Percentiles rank a stretch among this genome's conserved stretches.
These are phyloP conservation scores for Salvia rosmarinus DNA, from an alignment of 257 asterid genomes.

Conservation along the genomic window DNA sequence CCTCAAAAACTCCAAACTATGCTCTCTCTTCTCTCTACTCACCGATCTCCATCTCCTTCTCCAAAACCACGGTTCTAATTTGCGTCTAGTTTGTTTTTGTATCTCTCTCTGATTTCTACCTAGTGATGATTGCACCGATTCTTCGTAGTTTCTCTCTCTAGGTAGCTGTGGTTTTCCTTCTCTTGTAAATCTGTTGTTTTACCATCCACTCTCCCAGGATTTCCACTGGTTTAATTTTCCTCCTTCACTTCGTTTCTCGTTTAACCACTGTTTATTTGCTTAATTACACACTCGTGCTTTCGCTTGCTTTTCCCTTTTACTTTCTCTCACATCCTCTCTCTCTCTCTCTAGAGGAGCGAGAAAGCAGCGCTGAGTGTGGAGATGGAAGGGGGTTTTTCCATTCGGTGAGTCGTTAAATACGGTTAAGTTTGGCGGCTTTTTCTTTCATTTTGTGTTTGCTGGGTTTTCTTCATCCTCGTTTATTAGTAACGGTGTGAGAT, in stretches of 20 bases:
- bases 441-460: neutral
- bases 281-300: too few species aligned
- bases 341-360: constrained; percentile 17
- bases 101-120: neutral
- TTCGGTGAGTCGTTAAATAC: constrained; percentile 40
- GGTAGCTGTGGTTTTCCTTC: neutral
- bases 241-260: neutral
- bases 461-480: constrained; percentile 19
- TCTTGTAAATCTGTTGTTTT: constrained; percentile 1
- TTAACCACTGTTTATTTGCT: constrained; percentile 2
- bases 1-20: constrained; percentile 23
- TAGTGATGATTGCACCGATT: too few species aligned
- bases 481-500: neutral
- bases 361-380: constrained; percentile 36
- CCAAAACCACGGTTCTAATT: neutral
- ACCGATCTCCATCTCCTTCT: neutral
- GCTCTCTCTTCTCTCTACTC: neutral
- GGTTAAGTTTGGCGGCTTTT: neutral
- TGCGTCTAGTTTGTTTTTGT: neutral
- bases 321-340: too few species aligned
- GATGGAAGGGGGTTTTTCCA: constrained; percentile 56
- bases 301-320: too few species aligned
- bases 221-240: constrained; percentile 6
- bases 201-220: neutral
- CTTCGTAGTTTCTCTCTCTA: too few species aligned